Evolutionary conservation across 176 grass and related monocot species (phyloP), one percentile per base, ranked within the genome.

Genomic region (Eleusine coracana): DNA sequence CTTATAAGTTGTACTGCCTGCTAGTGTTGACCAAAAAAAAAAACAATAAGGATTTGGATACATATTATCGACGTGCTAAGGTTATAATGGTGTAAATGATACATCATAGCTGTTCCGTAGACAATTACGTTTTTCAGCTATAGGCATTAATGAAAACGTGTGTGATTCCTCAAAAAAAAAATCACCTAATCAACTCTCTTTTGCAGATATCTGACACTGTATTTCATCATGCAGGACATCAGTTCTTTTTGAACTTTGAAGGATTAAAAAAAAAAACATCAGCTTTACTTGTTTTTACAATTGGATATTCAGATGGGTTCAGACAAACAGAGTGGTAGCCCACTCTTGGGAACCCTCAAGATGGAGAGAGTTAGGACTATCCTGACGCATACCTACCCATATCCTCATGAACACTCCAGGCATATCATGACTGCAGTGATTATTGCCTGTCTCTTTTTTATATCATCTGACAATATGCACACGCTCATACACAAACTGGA

Each of bases 371-470:
- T 97, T 77, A 84, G 86, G 51, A 94, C 90, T 37, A 93, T 97
- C 73, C 85, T 97, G 71, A 92, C 88, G 14, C 92, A 91, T 76
- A 92, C 90, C 5, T 97, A 97, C 70, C 88, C 90, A 42, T 97
- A 94, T 66, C 95, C 92, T 18, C 95, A 92, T 66, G 95, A 97
- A 64, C 92, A 97, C 82, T 94, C 84, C 36, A 91, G 95, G 46
- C 95, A 97, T 85, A 91, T 86, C 59, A 92, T 97, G 90, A 97
- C 83, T 15, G 92, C 95, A 3, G 92, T 98, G 62, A 91, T 98
- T 68, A 88, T 94, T 81, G 86, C 72, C 63, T 92, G 86, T 52
- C 85, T 98, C 36, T 94, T 98, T 38, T 98, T 97, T 65, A 98
- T 94, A 79, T 94, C 90, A 0, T 94, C 92, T 39, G 86, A 94